Evolutionary conservation across 805 yeast species (phyloP).

Genomic region (Candida wancherniae): DNA sequence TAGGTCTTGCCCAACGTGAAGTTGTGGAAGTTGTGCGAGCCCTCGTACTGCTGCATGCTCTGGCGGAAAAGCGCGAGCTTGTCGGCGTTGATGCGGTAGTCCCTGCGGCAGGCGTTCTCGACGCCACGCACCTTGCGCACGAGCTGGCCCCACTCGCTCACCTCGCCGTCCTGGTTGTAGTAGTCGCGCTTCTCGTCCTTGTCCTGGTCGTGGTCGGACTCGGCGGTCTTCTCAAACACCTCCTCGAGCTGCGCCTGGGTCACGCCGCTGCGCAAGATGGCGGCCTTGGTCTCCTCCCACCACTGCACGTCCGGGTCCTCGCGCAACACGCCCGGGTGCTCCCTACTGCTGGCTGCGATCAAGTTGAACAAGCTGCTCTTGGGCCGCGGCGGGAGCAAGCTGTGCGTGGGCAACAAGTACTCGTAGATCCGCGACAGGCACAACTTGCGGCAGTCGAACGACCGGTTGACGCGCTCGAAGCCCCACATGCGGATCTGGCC

Average conservation of each 20-base stretch:
- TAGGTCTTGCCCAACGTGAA: slow-evolving; percentile 77
- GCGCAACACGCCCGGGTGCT: slow-evolving; percentile 56
- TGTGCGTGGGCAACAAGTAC: slow-evolving; percentile 86
- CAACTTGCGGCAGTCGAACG: slow-evolving; percentile 91
- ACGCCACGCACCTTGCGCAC: slow-evolving; percentile 52
- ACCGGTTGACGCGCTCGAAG: slow-evolving; percentile 77
- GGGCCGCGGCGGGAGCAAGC: slow-evolving; percentile 89
- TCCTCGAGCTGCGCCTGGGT: slow-evolving; percentile 11
- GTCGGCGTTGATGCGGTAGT: slow-evolving; percentile 58
- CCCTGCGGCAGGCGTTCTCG: slow-evolving; percentile 65
- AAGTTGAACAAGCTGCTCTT: slow-evolving; percentile 58
- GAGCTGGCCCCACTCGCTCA: slow-evolving; percentile 35
- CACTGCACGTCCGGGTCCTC: slow-evolving; percentile 63
- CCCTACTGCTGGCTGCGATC: slow-evolving; percentile 47
- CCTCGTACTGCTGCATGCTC: slow-evolving; percentile 70
- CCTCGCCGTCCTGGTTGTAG: slow-evolving; percentile 31
- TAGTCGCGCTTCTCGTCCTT: slow-evolving; percentile 22
- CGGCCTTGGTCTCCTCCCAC: slow-evolving; percentile 45
- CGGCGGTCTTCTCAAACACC: slow-evolving; percentile 30
- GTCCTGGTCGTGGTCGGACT: slow-evolving; percentile 24
- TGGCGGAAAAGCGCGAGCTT: slow-evolving; percentile 60
- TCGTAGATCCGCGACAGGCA: slow-evolving; percentile 96
- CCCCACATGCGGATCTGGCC: slow-evolving; percentile 93
- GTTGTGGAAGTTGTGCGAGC: slow-evolving; percentile 90
- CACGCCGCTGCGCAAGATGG: slow-evolving; percentile 21